Base-by-base conservation (phyloP, 2,329 filamentous ascomycete species). In the Cryphonectria naterciae region DNA sequence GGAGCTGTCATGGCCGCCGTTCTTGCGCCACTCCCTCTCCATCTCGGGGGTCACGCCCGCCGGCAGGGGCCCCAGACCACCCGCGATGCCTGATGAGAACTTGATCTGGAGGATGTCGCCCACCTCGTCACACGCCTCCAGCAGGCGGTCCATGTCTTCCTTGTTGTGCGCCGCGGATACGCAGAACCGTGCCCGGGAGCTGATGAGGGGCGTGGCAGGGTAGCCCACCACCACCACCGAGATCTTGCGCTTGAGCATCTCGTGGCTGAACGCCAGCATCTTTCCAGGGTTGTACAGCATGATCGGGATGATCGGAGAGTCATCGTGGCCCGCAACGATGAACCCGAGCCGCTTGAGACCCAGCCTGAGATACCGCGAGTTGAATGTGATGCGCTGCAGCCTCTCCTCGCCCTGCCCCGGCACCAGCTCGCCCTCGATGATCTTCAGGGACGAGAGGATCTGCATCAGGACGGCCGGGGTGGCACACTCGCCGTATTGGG, bases 261-360 rank as follows among this genome's bases (percentile, higher is more conserved):
- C 96, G 80, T 97, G 96, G 65, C 94, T 98, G 82, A 99, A 99
- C 71, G 96, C 95, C 5, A 95, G 93, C 87, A 99, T 98, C 85
- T 99, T 99, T 77, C 93, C 96, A n/a, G 96, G 96, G 83, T 98
- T 94, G 86, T 98, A 99, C 39, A 99, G 90, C 78, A 97, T 88
- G 75, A 99, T 82, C 68, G 96, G 96, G 76, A 99, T 94, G 76
- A 99, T 98, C 70, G 96, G 96, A 6, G 95, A 98, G 83, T 99
- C 96, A 79, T 99, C 96, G 80, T 98, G 95, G 73, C 96, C 96
- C 79, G 97, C 98, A 68, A 98, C 92, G 79, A 99, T 99, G 83
- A 94, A 95, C 65, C 96, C 96, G 67, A 99, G 91, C 76, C 96
- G 93, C 87, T 99, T 99, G 77, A 99, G 89, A 75, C 96, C 96